These are phyloP conservation scores for Komagataella ulmi DNA, from an alignment of 805 yeast genomes.

Conservation along the genomic window DNA sequence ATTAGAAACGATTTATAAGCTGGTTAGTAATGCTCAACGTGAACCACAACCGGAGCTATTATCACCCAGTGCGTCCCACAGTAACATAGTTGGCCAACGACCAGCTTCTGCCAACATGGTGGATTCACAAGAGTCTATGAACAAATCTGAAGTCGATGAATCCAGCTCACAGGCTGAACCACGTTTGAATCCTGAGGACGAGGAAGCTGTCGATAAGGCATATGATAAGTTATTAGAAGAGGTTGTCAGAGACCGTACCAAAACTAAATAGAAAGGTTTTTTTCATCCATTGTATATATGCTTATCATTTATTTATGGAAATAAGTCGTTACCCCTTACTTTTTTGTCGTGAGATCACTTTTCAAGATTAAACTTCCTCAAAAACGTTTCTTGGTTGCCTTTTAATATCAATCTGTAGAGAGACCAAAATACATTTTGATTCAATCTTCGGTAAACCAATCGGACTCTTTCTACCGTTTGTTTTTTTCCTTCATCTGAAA, in stretches of 20 bases:
- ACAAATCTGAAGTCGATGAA: constrained; percentile 7
- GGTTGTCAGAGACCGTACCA: constrained; percentile 51
- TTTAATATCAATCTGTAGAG: neutral
- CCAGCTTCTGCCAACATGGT: constrained; percentile 4
- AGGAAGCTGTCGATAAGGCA: constrained; percentile 24
- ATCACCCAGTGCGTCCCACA: neutral
- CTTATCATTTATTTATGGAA: neutral
- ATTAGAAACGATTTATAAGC: constrained; percentile 12
- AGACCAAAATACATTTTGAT: neutral
- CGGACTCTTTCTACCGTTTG: neutral
- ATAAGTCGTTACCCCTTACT: neutral
- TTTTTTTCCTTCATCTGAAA: neutral
- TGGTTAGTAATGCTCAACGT: neutral
- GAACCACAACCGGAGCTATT: neutral
- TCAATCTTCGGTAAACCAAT: neutral
- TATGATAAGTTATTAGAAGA: constrained; percentile 62
- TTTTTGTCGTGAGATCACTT: neutral
- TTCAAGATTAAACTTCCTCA: neutral
- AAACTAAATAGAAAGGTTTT: constrained; percentile 6
- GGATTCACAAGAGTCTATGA: constrained; percentile 12
- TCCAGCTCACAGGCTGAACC: constrained; percentile 9
- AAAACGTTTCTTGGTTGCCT: neutral
- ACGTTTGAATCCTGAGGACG: constrained; percentile 10
- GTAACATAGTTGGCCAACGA: neutral
- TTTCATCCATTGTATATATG: neutral